A percentile compares a stretch with the other conserved stretches of the same genome.
Conservation (phyloP, 2,329 filamentous ascomycete genomes). For the Thielaviopsis ethacetica region DNA sequence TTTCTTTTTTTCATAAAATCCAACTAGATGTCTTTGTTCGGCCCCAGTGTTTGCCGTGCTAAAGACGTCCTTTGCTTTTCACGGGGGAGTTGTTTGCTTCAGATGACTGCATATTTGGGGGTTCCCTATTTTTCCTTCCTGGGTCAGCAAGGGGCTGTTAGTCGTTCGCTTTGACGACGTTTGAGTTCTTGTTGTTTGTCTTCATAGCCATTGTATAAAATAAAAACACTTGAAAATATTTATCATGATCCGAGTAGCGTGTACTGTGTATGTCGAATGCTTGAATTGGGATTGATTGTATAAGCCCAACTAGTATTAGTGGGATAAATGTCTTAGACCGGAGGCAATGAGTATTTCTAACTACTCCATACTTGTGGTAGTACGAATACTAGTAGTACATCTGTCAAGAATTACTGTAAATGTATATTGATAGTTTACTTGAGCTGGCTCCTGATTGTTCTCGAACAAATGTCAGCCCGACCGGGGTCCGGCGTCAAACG, state of each 20-base stretch:
- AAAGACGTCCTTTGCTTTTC: neutral
- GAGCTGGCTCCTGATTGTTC: no score
- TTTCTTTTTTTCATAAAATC: neutral
- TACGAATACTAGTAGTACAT: no score
- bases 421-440: no score
- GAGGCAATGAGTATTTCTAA: no score
- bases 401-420: no score
- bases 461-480: no score
- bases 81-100: neutral
- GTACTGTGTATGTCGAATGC: neutral
- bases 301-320: neutral
- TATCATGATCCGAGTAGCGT: neutral
- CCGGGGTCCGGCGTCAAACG: no score
- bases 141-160: slow-evolving; percentile 6
- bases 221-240: neutral
- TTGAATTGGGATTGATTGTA: neutral
- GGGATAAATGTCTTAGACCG: no score
- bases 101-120: neutral
- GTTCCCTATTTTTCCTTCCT: neutral
- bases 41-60: neutral
- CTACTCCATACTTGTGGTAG: no score
- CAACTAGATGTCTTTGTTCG: neutral
- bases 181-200: neutral
- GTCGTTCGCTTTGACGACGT: slow-evolving; percentile 8
- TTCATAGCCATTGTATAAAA: neutral